Base-by-base conservation (phyloP, 2,329 filamentous ascomycete species). In the Erysiphe pulchra region DNA sequence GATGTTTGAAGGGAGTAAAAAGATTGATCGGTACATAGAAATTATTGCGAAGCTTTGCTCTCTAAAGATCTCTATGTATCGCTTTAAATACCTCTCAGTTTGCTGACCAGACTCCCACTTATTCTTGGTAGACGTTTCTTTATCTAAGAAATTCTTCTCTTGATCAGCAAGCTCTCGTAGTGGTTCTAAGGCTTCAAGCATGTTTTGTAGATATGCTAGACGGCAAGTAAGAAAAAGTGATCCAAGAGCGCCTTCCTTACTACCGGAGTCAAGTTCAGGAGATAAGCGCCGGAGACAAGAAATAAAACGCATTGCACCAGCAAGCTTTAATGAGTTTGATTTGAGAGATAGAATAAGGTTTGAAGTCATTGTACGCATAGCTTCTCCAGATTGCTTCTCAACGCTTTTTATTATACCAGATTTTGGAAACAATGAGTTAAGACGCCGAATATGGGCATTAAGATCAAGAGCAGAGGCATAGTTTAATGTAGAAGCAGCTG, bases 1-100 rank as follows among this genome's bases (percentile, higher is more conserved):
- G 16, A 1, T 30, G 18, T 47, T 42, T 1, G 50, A 45, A 14
- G 53, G 28, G 13, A 71, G 67, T 0, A 80, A 76, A 55, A 92
- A 92, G 46, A 95, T 84, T 55, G 80, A 90, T 55, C 78, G 82
- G 61, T 92, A 94, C 70, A 95, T 84, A 48, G 84, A 92, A 28
- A 95, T 75, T 49, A 95, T 92, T 39, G 79, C 81, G 60, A 98
- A 98, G 58, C 83, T 93, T 61, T 98, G 90, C 61, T 98, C 90
- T 45, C 90, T 80, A 59, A 95, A 95, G 28, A 98, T 85, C 59
- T 98, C 90, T 54, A 98, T 82, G 61, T 92, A 98, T 42, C 86
- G 73, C 61, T 95, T 98, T 39, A 98, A 65, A 55, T 85, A 98
- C 45, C 85, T 73, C 60, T 95, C 90, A 1, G 86, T 94, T 59